Evolutionary conservation across 129 eudicot species (phyloP), one percentile per base, ranked within the genome.

Genomic region (Flaveria brownii): DNA sequence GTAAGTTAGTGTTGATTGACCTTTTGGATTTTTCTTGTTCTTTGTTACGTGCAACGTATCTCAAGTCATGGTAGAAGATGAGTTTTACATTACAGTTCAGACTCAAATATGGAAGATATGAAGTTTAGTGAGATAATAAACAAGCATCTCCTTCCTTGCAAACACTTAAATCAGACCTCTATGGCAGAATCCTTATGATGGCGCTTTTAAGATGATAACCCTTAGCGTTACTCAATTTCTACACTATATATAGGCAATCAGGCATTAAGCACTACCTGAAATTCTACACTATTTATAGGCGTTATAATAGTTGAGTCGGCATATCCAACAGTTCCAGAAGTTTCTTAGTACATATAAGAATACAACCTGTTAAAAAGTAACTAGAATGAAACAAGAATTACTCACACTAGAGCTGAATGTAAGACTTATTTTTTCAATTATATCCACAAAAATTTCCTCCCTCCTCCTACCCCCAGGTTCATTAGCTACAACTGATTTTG

Each of bases 341-440:
- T 12, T 33, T 78, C 71, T 60, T 61, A 39, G 9, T 42, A 72
- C 18, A 25, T 3, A 51, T 49, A 25, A 61, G 28, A 36, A 63
- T 9, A 41, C 39, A 67, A 68, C 25, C 64, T 68, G 26, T 30
- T 68, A 68, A 2, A 4, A 56, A 68, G 39, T 26, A 26, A 25
- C 36, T 25, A 61, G 13, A 65, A 26, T 80, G 25, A 42, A 72
- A 73, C 50, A 59, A 18, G 70, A 36, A 73, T 25, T 60, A 83
- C 96, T 88, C 74, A 90, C 98, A 79, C 98, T 94, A 14, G 98
- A 94, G 86, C 98, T 94, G 85, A 94, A 94, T 52, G 98, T 91
- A 57, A 94, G 87, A 78, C 98, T 94, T 64, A 94, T 91, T 86
- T 94, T 94, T 84, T 94, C 98, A 82, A 91, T 94, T 64, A 94